These are phyloP conservation scores for Botrytis tulipae DNA, from an alignment of 2,329 filamentous ascomycete genomes.

Conservation along the genomic window DNA sequence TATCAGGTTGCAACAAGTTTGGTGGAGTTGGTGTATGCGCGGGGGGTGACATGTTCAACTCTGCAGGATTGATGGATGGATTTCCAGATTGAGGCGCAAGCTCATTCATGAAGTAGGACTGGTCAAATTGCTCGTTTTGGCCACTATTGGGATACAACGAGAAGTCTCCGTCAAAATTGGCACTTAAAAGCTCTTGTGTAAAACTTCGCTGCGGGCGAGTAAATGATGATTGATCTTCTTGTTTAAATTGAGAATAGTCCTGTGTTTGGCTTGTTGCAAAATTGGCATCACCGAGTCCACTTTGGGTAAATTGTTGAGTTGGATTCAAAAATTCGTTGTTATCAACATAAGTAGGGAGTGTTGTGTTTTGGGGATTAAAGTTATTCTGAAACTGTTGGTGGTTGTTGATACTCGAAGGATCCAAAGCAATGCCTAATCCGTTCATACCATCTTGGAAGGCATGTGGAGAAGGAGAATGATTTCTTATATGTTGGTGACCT, in stretches of 20 bases:
- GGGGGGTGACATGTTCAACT: constrained; percentile 49
- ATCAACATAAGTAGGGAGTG: constrained; percentile 38
- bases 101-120: constrained; percentile 59
- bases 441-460: constrained; percentile 48
- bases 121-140: constrained; percentile 57
- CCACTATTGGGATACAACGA: constrained; percentile 60
- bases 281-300: constrained; percentile 30
- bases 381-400: constrained; percentile 42
- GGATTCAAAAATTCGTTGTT: constrained; percentile 49
- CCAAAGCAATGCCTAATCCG: constrained; percentile 56
- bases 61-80: constrained; percentile 46
- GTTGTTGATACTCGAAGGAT: constrained; percentile 39
- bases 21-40: constrained; percentile 36
- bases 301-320: constrained; percentile 35
- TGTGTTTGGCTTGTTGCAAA: constrained; percentile 32
- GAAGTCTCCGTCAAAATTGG: constrained; percentile 59
- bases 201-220: constrained; percentile 49
- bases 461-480: constrained; percentile 61
- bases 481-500: constrained; percentile 56
- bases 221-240: constrained; percentile 37
- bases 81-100: constrained; percentile 43
- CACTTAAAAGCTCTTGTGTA: constrained; percentile 47
- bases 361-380: constrained; percentile 42
- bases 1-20: constrained; percentile 34
- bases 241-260: constrained; percentile 39